Evolutionary conservation across 352 stramenopile species (phyloP), one percentile per base, ranked within the genome.

Genomic region (Phytopythium boreale): DNA sequence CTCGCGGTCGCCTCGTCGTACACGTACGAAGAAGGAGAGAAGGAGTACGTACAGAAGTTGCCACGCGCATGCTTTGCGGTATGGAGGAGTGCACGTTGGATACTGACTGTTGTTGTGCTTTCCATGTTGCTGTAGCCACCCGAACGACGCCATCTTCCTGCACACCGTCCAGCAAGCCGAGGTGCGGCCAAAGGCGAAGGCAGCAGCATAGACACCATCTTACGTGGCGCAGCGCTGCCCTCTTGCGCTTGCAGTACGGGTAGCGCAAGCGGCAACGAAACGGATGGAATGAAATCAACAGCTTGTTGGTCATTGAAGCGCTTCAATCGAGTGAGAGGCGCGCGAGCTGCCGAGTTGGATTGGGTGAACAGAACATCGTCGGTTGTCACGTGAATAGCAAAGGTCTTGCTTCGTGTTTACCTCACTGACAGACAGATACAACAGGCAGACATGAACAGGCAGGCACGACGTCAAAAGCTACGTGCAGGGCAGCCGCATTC

Each of bases 1-100:
- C 80, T 99, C 27, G 97, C 97, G 19, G 88, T 99, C 59, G 96
- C 97, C 0, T 83, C 88, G 55, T 98, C 90, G 29, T 99, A 99
- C 82, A 99, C 96, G 5, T 99, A 98, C 77, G 97, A 99, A 77
- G 89, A 98, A 70, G 97, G 97, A 31, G 96, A 99, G 66, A 96
- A 97, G 70, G 95, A 98, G 88, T 92, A 77, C 61, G 82, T 82
- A 44, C 2, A 6, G 44, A 43, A 29, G 44, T 53, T 57, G 7
- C 53, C 12, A 14, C 36, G 31, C 11, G 22, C 8, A 31, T 10
- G 39, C 24, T 12, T 14, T 39, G 19, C 20, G 56, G n/a, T n/a
- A 37, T 61, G 27, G 5, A 56, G 17, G 19, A 4, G 41, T 49
- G 15, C 14, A 14, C 41, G 19, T 11, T 49, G 41, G 20, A 11